Conservation (phyloP, 805 yeast genomes). For the Schwanniomyces pseudopolymorphus region DNA sequence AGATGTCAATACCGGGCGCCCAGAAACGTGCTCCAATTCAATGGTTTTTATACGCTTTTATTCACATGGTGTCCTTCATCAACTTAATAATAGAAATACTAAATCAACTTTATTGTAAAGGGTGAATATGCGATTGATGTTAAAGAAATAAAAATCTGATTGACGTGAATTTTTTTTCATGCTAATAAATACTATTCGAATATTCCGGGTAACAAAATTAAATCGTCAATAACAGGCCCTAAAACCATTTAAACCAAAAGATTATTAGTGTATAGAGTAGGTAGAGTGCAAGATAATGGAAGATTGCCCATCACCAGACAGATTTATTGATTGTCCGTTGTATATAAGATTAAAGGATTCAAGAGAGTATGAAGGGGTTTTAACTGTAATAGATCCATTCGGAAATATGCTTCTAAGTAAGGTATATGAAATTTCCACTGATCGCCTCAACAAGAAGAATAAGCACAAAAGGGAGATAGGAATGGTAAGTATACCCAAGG, state of each 20-base stretch:
- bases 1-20: slow-evolving; percentile 45
- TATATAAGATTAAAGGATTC: slow-evolving; percentile 27
- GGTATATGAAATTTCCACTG: slow-evolving; percentile 31
- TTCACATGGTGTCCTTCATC: slow-evolving; percentile 30
- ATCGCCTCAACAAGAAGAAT: slow-evolving; percentile 18
- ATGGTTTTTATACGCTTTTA: slow-evolving; percentile 38
- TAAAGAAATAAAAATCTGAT: slow-evolving; percentile 12
- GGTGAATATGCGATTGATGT: slow-evolving; percentile 42
- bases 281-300: slow-evolving; percentile 1
- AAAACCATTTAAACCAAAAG: not conserved
- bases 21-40: slow-evolving; percentile 44
- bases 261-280: not conserved
- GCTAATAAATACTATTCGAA: not conserved
- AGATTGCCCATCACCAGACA: slow-evolving; percentile 11
- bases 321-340: slow-evolving; percentile 32
- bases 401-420: slow-evolving; percentile 40
- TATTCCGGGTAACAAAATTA: not conserved
- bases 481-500: slow-evolving; percentile 52
- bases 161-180: not conserved
- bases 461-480: slow-evolving; percentile 45
- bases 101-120: slow-evolving; percentile 19
- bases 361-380: slow-evolving; percentile 34
- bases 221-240: not conserved
- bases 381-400: slow-evolving; percentile 43
- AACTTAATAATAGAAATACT: slow-evolving; percentile 10